Evolutionary conservation across 257 asterid genomes (phyloP), one percentile per base, ranked within the genome.

Genomic region (Ophiorrhiza pumila): DNA sequence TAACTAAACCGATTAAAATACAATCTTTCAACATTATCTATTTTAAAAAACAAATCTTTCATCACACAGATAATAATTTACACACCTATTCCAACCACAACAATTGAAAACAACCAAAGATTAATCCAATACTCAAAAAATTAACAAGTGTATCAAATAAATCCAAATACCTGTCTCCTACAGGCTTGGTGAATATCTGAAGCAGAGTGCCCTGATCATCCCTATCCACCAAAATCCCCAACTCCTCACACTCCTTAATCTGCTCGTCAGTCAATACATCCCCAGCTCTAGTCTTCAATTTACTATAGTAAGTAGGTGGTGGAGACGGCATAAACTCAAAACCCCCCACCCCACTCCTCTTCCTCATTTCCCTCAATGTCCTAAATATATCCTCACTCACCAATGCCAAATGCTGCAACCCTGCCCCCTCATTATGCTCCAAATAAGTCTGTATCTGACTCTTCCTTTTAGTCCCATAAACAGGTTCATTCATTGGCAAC

Each of bases 191-290:
- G 84, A 94, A 94, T 29, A 94, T 94, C 87, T 94, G 99, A 72
- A 94, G 97, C 85, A 94, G 78, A 62, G 99, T 94, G 57, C 97
- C 99, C 70, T 94, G 97, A 77, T 91, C 99, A 85, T 94, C 99
- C 65, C 95, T 88, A 56, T 94, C 99, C 32, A 91, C 96, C 89
- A 94, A 80, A 71, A 94, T 91, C 77, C 96, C 97, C 87, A 94
- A 80, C 77, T 90, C 87, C 89, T 91, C 89, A 57, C 99, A 91
- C 78, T 86, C 97, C 83, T 81, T 83, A 69, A 94, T 90, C 85
- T 91, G 95, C 23, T 86, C 92, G 59, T 87, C 92, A 42, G 67
- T 90, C 76, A 94, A 74, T 62, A 90, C 92, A 73, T 90, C 99
- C 37, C 91, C 96, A 2, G 76, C 91, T 78, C 97, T 82, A 22